phyloP scores from a whole-genome alignment of 2,329 filamentous ascomycete genomes.

The Exophiala sp. region DNA sequence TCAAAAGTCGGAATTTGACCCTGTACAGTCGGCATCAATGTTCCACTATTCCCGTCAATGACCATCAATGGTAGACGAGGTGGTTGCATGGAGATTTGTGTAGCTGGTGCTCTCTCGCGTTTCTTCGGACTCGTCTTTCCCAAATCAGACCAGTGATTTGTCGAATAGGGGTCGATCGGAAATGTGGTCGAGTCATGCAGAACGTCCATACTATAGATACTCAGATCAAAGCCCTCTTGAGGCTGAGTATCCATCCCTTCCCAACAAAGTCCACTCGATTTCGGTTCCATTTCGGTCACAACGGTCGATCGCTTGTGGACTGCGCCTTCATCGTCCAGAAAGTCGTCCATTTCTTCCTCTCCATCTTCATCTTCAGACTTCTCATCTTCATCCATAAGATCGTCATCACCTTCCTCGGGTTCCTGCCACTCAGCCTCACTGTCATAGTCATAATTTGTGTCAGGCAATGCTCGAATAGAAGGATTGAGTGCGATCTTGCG shows the following conservation, averaged over 20 bases:
- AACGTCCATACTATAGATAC: conserved; percentile 67
- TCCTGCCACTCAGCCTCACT: conserved; percentile 66
- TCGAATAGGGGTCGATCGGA: conserved; percentile 81
- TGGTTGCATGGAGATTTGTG: conserved; percentile 31
- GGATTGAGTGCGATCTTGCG: conserved; percentile 54
- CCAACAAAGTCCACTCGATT: conserved; percentile 80
- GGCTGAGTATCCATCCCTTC: conserved; percentile 54
- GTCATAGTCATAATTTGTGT: conserved; percentile 63
- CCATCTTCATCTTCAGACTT: conserved; percentile 59
- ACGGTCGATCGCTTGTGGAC: conserved; percentile 56
- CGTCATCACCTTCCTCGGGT: conserved; percentile 68
- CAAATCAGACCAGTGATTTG: conserved; percentile 65
- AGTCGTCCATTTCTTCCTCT: conserved; percentile 85
- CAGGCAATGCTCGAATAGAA: conserved; percentile 48
- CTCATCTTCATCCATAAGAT: conserved; percentile 64
- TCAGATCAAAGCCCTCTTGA: conserved; percentile 47
- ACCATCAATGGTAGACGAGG: conserved; percentile 28
- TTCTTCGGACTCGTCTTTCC: conserved; percentile 18
- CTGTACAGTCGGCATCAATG: neutral
- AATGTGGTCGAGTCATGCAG: conserved; percentile 25
- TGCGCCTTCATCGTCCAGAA: conserved; percentile 84
- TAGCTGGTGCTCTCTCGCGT: conserved; percentile 29
- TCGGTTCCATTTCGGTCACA: conserved; percentile 68
- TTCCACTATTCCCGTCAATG: conserved; percentile 20
- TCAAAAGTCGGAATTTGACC: neutral